Conservation (phyloP, 352 stramenopile genomes). For the Phytophthora multivora region DNA sequence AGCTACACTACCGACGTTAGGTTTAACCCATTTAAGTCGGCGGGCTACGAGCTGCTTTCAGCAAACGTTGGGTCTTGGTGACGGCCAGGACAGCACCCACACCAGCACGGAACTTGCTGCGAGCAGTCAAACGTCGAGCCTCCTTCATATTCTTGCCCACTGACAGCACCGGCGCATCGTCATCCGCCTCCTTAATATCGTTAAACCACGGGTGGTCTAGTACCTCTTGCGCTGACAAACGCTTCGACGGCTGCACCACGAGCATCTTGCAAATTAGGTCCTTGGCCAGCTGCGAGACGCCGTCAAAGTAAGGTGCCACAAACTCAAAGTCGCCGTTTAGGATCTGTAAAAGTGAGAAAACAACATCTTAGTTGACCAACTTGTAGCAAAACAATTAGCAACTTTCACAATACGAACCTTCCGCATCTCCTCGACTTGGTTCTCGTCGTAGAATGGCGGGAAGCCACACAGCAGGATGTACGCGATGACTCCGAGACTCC, state of each 20-base stretch:
- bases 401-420: constrained; percentile 38
- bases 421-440: constrained; percentile 84
- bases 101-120: constrained; percentile 72
- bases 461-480: constrained; percentile 97
- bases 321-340: constrained; percentile 90
- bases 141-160: constrained; percentile 86
- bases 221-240: constrained; percentile 76
- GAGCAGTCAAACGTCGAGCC: constrained; percentile 48
- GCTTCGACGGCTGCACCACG: constrained; percentile 84
- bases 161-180: constrained; percentile 47
- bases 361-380: no score
- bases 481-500: constrained; percentile 90
- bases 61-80: constrained; percentile 76
- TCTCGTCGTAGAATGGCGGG: constrained; percentile 97
- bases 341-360: constrained; percentile 41
- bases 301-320: constrained; percentile 91
- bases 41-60: constrained; percentile 37
- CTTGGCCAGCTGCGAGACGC: constrained; percentile 90
- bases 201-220: constrained; percentile 77
- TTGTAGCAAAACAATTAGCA: neutral
- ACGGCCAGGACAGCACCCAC: constrained; percentile 77
- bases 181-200: constrained; percentile 67
- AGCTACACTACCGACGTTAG: neutral
- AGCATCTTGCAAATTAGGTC: constrained; percentile 94
- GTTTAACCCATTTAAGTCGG: neutral